Base-by-base conservation (phyloP, 2,329 filamentous ascomycete genomes). In the Fusarium armeniacum region DNA sequence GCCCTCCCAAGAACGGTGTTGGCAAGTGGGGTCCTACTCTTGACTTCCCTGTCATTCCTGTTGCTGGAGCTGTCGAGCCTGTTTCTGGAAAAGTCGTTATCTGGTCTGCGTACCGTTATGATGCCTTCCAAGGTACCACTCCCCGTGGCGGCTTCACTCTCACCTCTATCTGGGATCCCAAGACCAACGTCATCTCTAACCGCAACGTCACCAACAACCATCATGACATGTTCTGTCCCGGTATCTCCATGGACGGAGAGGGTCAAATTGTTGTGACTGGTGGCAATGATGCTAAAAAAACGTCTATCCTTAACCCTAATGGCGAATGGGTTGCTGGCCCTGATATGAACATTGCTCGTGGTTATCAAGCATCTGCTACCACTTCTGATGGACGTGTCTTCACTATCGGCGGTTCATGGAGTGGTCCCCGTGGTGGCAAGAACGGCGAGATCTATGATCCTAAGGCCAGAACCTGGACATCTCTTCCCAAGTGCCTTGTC, bases 181-280 rank as follows among this genome's bases (percentile, higher is more conserved):
- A 47, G 53, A 70, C 67, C 0, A 66, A 66, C 11, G 26, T 70
- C n/a, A 68, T 71, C 24, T 50, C 63, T 2, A 53, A 65, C 38
- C 68, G 59, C 8, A 68, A 65, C 15, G 36, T 82, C 7, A 73
- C 76, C 57, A 75, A 85, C 68, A 86, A 83, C 1, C 69, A 79
- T 10, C 84, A 87, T 70, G 84, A 87, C 70, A 87, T 87, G 85
- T 87, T 87, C 72, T 88, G 86, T 72, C 86, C 86, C 0, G 87
- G 86, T 5, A 85, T 88, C 30, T 83, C 81, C 4, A 76, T 84
- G 16, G 83, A 85, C 49, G 81, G 80, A 18, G 76, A 83, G 18
- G 87, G 86, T 2, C 78, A 80, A 4, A 81, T 87, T n/a, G 72
- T 89, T 2, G 82, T 90, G 6, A 85, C 83, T 4, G 87, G 88